Percentiles rank a stretch among this genome's conserved stretches.
Evolutionary conservation across 75 land plant genomes (phyloP).

Genomic region (Cryptomeria japonica): DNA sequence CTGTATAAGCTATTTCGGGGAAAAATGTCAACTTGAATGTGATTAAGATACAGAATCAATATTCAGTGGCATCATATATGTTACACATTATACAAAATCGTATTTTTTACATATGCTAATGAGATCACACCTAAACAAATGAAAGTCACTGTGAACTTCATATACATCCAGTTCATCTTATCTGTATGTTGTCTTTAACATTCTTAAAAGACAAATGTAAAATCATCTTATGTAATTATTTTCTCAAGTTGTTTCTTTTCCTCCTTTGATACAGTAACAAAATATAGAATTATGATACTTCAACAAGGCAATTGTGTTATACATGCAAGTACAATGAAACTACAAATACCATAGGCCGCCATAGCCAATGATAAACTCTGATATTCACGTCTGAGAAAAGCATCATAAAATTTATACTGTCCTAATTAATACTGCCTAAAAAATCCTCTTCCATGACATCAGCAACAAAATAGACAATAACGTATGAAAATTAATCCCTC

Average conservation of each 20-base stretch:
- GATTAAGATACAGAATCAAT: no score
- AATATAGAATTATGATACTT: not conserved
- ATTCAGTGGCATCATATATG: no score
- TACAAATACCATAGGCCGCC: not conserved
- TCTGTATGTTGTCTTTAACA: not conserved
- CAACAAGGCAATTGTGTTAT: not conserved
- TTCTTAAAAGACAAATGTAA: not conserved
- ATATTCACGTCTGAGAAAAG: no score
- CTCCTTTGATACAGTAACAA: not conserved
- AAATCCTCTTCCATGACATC: not conserved
- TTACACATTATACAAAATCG: no score
- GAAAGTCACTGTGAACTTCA: not conserved
- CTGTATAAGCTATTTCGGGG: no score
- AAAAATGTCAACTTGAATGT: no score
- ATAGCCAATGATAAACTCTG: not conserved
- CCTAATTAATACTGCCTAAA: not conserved
- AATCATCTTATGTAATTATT: not conserved
- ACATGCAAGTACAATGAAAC: not conserved
- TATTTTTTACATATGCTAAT: no score
- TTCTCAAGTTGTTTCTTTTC: not conserved
- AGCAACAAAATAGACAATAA: not conserved
- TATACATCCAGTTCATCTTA: not conserved
- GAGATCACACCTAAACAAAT: no score
- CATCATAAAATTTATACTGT: no score
- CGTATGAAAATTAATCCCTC: no score